Conservation (phyloP, 345 rosid genomes). For the Sonneratia caseolaris region DNA sequence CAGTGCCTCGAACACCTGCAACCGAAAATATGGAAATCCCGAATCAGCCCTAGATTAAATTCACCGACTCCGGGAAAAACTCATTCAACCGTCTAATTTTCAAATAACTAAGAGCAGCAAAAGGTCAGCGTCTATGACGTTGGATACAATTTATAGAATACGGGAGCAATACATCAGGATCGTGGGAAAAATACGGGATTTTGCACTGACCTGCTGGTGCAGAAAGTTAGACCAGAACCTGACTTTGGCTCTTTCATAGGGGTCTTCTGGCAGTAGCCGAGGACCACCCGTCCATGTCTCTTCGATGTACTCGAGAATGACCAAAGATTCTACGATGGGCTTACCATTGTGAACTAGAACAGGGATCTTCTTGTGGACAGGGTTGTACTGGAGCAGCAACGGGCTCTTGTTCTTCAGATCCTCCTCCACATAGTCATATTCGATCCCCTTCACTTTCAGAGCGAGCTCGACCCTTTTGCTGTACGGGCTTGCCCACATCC, state of each 20-base stretch:
- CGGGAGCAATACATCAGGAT: too few species aligned
- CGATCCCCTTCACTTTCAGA: constrained; percentile 29
- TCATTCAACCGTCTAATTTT: too few species aligned
- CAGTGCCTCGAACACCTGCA: constrained; percentile 24
- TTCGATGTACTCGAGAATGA: constrained; percentile 35
- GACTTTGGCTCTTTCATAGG: constrained; percentile 24
- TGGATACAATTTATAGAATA: too few species aligned
- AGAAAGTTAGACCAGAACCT: constrained; percentile 27
- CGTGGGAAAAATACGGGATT: background rate
- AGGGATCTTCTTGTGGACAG: constrained; percentile 24
- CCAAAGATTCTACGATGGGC: constrained; percentile 23
- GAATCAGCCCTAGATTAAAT: too few species aligned
- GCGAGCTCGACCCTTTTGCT: constrained; percentile 30
- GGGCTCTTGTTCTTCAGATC: constrained; percentile 34
- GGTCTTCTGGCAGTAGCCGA: constrained; percentile 29
- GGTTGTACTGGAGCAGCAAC: constrained; percentile 2
- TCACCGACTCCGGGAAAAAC: too few species aligned
- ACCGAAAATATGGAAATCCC: background rate
- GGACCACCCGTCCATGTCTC: constrained; percentile 28
- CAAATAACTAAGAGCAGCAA: too few species aligned
- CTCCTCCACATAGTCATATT: constrained; percentile 32
- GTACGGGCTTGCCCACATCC: constrained; percentile 23
- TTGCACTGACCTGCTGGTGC: constrained; percentile 5
- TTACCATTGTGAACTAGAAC: constrained; percentile 38
- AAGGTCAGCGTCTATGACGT: too few species aligned